phyloP scores from a whole-genome alignment of 345 rosid genomes.

The Syzygium aqueum region DNA sequence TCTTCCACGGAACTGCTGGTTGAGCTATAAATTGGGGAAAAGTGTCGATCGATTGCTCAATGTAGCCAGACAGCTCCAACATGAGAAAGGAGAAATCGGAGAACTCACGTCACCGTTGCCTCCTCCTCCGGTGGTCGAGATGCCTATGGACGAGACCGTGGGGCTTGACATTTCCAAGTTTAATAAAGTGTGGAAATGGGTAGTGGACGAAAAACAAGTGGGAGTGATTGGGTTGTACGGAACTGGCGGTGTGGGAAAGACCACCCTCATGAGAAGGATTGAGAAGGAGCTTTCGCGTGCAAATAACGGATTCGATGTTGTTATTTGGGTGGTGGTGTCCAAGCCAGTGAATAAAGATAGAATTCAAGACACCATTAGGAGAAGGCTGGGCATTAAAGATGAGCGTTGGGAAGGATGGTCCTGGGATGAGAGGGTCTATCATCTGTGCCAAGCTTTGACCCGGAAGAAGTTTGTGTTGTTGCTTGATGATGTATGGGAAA shows the following conservation, averaged over 20 bases:
- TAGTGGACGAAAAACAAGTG: neutral
- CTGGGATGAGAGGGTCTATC: neutral
- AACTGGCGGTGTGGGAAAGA: slow-evolving; percentile 10
- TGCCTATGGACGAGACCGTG: neutral
- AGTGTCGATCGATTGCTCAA: neutral
- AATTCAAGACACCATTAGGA: neutral
- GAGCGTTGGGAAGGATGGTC: neutral
- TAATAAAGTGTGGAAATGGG: neutral
- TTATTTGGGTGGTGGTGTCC: slow-evolving; percentile 3
- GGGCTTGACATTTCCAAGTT: neutral
- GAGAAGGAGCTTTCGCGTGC: neutral
- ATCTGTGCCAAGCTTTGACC: neutral
- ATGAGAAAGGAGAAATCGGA: accelerated
- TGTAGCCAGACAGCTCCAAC: neutral
- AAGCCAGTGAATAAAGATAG: neutral
- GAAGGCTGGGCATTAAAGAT: neutral
- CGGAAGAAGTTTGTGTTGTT: slow-evolving; percentile 5
- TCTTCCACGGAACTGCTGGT: neutral
- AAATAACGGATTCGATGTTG: neutral
- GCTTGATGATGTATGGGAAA: slow-evolving; percentile 12
- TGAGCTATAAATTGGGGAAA: neutral
- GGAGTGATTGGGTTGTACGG: slow-evolving; percentile 8
- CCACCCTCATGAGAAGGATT: slow-evolving; percentile 4
- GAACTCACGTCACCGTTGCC: neutral
- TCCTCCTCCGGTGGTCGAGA: neutral